Evolutionary conservation across 345 rosid species (phyloP).

Genomic region (Salix suchowensis): DNA sequence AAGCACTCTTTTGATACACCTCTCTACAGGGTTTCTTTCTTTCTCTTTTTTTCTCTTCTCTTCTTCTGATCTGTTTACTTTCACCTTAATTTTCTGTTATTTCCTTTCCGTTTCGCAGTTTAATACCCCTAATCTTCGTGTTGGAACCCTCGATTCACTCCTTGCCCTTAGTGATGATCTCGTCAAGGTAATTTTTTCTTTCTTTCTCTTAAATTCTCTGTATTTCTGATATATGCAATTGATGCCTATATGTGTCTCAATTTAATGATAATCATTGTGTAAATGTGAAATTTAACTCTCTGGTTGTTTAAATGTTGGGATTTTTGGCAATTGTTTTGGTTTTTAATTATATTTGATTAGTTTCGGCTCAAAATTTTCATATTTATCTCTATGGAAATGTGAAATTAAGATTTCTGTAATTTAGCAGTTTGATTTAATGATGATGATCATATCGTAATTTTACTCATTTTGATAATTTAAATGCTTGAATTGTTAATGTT

Average conservation of each 20-base stretch:
- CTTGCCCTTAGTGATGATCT: conserved; percentile 96
- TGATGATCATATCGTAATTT: not conserved
- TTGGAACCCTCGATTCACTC: conserved; percentile 95
- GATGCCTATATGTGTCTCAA: not conserved
- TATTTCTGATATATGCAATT: not conserved
- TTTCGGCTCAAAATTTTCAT: not conserved
- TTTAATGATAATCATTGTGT: not conserved
- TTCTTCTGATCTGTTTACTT: conserved; percentile 15
- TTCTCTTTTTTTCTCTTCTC: not conserved
- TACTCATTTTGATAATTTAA: not conserved
- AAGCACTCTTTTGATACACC: conserved; percentile 95
- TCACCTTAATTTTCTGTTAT: not conserved
- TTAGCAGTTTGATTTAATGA: not conserved
- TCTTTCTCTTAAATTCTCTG: not conserved
- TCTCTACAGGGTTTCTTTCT: conserved; percentile 62
- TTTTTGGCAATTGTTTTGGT: not conserved
- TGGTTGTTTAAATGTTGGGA: too few relatives aligned
- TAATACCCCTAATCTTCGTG: conserved; percentile 93
- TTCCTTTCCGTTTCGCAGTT: conserved; percentile 42
- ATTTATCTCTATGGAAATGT: not conserved
- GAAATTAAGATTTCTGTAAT: not conserved
- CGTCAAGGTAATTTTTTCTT: conserved; percentile 48
- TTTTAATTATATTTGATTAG: not conserved
- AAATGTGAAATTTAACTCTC: not conserved
- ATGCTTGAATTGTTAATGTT: not conserved